Evolutionary conservation across 2,329 filamentous ascomycete genomes (phyloP), one percentile per base, ranked within the genome.

Genomic region (Neoarthrinium moseri): DNA sequence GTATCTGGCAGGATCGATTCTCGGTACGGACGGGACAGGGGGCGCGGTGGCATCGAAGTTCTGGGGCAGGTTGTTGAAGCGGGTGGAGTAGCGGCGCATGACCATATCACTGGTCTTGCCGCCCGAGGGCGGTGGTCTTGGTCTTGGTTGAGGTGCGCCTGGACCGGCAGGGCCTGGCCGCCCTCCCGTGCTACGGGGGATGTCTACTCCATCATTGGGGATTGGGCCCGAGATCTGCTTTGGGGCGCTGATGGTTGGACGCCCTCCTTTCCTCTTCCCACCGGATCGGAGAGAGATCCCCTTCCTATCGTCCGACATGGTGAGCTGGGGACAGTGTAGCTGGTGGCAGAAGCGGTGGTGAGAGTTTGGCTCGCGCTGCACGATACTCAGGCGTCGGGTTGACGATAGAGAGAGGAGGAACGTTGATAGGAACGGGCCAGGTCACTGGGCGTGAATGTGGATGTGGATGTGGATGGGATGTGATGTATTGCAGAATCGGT

Each of bases 51-150:
- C 73, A 57, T 86, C 80, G 62, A 83, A 87, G 57, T 89, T 84
- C 49, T 81, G 72, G 1, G 87, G 87, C 1, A 86, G 67, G 53
- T 88, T 84, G 58, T 91, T 92, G 66, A 96, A 95, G 50, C 92
- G 85, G 33, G 91, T 91, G 30, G 94, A 97, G 69, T 97, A 99
- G 57, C 94, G 79, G 57, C 91, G 81, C 72, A 97, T 97, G 48
- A 99, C 91, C 44, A 97, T 75, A 65, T 99, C 92, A 20, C 81
- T 81, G 1, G 82, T 85, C 80, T 83, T 84, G 56, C 78, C 79
- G 42, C 80, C 74, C 34, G 70, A 70, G 47, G 70, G 63, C 27
- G 78, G 77, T 26, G 74, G 74, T 29, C 75, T 71, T 18, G 72
- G 69, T 49, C 71, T 70, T 29, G 69, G 58, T 43, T 56, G 38